These are phyloP conservation scores for Coniophora puteana DNA, from an alignment of 1,284 basidiomycete species.

Conservation along the genomic window DNA sequence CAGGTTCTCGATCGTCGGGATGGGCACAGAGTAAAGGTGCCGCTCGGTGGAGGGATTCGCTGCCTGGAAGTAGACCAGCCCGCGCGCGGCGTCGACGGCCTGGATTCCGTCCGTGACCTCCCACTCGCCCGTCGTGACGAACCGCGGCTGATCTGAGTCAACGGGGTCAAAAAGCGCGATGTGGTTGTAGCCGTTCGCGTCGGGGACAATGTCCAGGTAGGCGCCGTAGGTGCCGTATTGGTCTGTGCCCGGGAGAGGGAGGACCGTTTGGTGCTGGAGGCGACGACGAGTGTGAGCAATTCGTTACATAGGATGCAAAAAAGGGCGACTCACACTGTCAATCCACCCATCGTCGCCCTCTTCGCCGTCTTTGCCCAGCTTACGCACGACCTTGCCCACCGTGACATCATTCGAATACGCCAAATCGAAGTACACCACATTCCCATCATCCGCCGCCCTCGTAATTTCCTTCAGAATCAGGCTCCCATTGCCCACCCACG, in stretches of 20 bases:
- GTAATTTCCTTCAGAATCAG: conserved; percentile 87
- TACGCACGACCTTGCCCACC: conserved; percentile 64
- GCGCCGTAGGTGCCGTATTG: conserved; percentile 45
- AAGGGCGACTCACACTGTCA: conserved; percentile 52
- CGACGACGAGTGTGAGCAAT: conserved; percentile 11
- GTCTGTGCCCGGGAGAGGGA: conserved; percentile 46
- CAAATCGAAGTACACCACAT: conserved; percentile 74
- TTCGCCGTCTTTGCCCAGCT: conserved; percentile 76
- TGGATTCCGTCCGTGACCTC: conserved; percentile 79
- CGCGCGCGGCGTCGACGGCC: conserved; percentile 65
- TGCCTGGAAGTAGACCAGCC: conserved; percentile 83
- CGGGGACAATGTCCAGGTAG: conserved; percentile 87
- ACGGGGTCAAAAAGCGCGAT: conserved; percentile 85
- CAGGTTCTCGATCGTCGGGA: conserved; percentile 43
- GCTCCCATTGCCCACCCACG: conserved; percentile 79
- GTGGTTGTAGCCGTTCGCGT: conserved; percentile 79
- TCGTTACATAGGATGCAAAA: conserved; percentile 7
- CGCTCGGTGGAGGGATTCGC: conserved; percentile 84
- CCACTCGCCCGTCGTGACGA: conserved; percentile 87
- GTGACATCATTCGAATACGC: conserved; percentile 23
- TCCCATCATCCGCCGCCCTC: conserved; percentile 75
- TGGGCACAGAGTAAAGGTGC: conserved; percentile 74
- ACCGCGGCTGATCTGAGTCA: conserved; percentile 63
- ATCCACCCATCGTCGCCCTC: conserved; percentile 94
- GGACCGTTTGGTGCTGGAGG: conserved; percentile 55